Percentiles rank a stretch among this genome's conserved stretches.
phyloP scores from a whole-genome alignment of 31 red algal species.

The Odonthalia washingtoniensis region DNA sequence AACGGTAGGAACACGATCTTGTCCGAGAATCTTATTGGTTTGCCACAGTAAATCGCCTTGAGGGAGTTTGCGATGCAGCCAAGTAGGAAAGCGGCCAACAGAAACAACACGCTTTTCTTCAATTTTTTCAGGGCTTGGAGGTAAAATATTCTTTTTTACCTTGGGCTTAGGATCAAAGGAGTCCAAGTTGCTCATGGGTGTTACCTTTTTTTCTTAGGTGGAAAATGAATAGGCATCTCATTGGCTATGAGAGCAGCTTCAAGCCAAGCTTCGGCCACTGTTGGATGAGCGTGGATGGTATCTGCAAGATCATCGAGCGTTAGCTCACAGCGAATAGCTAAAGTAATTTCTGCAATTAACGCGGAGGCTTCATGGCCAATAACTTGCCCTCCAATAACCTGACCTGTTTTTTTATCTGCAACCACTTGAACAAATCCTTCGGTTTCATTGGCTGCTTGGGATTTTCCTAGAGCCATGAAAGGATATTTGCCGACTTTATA shows the following conservation, averaged over 20 bases:
- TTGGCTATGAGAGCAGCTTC: conserved; percentile 97
- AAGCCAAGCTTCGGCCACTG: conserved; percentile 88
- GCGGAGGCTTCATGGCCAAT: conserved; percentile 93
- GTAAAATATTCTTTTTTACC: no score
- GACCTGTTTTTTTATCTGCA: conserved; percentile 94
- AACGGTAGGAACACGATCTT: conserved; percentile 59
- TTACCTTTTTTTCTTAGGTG: no score
- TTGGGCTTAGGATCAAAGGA: no score
- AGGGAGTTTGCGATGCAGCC: no score
- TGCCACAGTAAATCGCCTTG: no score
- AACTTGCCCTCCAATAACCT: conserved; percentile 95
- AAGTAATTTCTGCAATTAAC: conserved; percentile 94
- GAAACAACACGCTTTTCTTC: no score
- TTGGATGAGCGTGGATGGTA: conserved; percentile 98
- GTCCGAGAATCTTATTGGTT: no score
- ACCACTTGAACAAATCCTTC: conserved; percentile 98
- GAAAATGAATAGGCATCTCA: conserved; percentile 96
- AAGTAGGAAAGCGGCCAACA: no score
- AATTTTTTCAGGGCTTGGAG: no score
- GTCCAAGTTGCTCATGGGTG: no score
- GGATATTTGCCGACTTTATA: conserved; percentile 95
- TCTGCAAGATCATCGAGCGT: conserved; percentile 95
- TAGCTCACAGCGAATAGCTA: conserved; percentile 97
- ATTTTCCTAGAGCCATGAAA: conserved; percentile 96
- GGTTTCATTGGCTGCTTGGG: conserved; percentile 84